phyloP scores from a whole-genome alignment of 306 rosid genomes.

The Parietaria judaica region DNA sequence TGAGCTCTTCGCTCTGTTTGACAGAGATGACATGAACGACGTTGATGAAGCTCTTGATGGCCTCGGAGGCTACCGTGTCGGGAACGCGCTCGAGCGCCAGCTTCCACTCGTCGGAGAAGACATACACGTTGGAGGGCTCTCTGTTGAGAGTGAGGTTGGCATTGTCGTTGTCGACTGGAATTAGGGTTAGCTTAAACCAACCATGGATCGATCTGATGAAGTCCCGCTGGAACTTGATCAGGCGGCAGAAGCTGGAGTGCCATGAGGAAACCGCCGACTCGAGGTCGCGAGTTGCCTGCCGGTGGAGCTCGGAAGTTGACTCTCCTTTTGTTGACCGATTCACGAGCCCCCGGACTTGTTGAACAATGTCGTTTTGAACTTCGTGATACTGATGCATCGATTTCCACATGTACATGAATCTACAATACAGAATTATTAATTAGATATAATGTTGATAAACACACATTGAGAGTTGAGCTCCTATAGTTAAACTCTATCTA shows the following conservation, averaged over 20 bases:
- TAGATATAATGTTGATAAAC: no score
- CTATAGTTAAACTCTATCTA: no score
- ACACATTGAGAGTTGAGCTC: no score
- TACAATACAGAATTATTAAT: conserved; percentile 31
- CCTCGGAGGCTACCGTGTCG: conserved; percentile 89
- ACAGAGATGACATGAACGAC: conserved; percentile 71
- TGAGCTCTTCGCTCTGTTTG: conserved; percentile 78
- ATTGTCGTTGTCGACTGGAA: conserved; percentile 58
- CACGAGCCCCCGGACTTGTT: conserved; percentile 93
- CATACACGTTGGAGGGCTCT: conserved; percentile 51
- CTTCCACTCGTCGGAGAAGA: conserved; percentile 92
- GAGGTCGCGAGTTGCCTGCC: conserved; percentile 94
- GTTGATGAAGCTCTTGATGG: conserved; percentile 85
- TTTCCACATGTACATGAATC: conserved; percentile 98
- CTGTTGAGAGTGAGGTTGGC: conserved; percentile 18
- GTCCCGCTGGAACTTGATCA: conserved; percentile 76
- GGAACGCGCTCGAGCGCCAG: conserved; percentile 96
- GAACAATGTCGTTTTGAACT: conserved; percentile 79
- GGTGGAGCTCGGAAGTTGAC: conserved; percentile 82
- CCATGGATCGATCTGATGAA: conserved; percentile 67
- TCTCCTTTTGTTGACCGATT: conserved; percentile 52
- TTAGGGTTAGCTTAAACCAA: conserved; percentile 83
- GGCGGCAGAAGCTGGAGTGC: conserved; percentile 85
- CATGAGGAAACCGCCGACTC: conserved; percentile 82
- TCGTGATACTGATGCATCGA: conserved; percentile 90